Evolutionary conservation across 1,139 yeast species (phyloP), one percentile per base, ranked within the genome.

Genomic region (Citeromyces siamensis): DNA sequence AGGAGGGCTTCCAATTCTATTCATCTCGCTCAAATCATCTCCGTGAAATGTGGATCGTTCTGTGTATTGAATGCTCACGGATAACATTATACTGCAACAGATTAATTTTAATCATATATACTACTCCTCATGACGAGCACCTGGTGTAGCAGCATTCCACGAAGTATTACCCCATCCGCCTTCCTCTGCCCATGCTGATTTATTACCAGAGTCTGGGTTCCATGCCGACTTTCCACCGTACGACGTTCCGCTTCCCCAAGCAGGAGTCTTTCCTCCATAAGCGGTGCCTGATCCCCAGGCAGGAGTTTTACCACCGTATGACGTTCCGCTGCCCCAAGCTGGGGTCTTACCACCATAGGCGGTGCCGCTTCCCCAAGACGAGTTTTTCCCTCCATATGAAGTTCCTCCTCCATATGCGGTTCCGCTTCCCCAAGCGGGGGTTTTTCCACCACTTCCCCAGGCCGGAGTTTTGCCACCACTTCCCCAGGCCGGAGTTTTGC

Each of bases 211-310:
- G 10, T 23, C 28, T 5, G 28, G 28, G 10, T 23, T 23, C 28
- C 28, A 23, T 5, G 28, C 28, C 6, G 28, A 23, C 13, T 8
- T 23, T 8, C 28, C 28, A 8, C 28, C 28, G 28, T 23, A 23
- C 14, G 27, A 69, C 67, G 19, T 65, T 62, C 38, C 28, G 10
- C 70, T 60, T 37, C 62, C 52, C 69, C 70, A 65, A 5, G 70
- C 70, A 2, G 79, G 75, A 2, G 74, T 68, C 41, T 64, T 64
- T 18, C 72, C 71, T 36, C 74, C 75, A 3, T 71, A 14, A 8
- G 28, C 13, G 28, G 10, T 23, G 10, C 28, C 28, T 12, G 28
- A 23, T 14, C 42, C 55, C 46, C 50, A 46, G 6, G 59, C 50
- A 2, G 62, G 61, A 2, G 62, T 56, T 26, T 52, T 56, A 9